Evolutionary conservation across 805 yeast genomes (phyloP), one percentile per base, ranked within the genome.

Genomic region (Candida ortonii): DNA sequence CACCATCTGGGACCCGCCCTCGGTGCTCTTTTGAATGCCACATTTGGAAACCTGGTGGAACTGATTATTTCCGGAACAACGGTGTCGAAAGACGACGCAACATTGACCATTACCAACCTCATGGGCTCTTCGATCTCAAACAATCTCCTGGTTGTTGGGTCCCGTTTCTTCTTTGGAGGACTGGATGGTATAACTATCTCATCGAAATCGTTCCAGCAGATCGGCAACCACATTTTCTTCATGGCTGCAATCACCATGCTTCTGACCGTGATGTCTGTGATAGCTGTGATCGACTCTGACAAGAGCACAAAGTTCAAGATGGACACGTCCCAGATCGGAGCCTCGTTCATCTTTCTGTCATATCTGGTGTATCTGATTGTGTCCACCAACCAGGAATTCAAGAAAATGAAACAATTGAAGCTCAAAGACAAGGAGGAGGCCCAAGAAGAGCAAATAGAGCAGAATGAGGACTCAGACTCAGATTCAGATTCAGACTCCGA

Each of bases 1-100:
- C 44, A 41, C 32, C 44, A 41, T 21, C 28, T 41, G 17, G 44
- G 44, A n/a, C 44, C 44, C 4, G 44, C 41, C 14, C 26, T 41
- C 19, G 44, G 44, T 2, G 44, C 44, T 10, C 24, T 41, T 11
- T 21, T 41, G 25, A 41, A 41, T 20, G 44, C 44, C 18, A 41
- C 44, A 10, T 41, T 41, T 19, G 44, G 44, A 9, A 41, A 41
- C 16, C 29, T 41, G 5, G 44, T 41, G 12, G 44, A 41, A 28
- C 36, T 41, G 9, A 41, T 41, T 27, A 41, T 41, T 18, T 41
- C 44, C 4, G 44, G 44, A 7, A 41, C 44, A 7, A 41, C 44
- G 3, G 44, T 41, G 19, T 41, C 44, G 16, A 41, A 41, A 19
- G 44, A 41, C 34, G 44, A 41, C 25, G 44, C 44, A 9, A 41